These are phyloP conservation scores for Leccinum imitatum DNA, from an alignment of 768 basidiomycete genomes.

Conservation along the genomic window DNA sequence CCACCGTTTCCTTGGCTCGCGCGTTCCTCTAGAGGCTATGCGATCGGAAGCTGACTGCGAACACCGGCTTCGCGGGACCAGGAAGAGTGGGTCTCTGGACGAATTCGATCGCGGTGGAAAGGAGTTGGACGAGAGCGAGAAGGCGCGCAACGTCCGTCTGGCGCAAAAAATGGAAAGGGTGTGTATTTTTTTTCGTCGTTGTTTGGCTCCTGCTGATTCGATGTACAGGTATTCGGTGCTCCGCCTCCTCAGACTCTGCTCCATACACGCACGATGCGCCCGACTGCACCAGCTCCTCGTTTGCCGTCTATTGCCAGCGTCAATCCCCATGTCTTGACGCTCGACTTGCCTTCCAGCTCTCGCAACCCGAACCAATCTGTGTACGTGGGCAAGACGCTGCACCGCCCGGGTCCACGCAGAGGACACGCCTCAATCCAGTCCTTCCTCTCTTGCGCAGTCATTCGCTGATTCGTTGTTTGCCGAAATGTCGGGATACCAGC, in stretches of 20 bases:
- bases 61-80: constrained; percentile 47
- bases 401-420: constrained; percentile 47
- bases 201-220: constrained; percentile 3
- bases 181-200: constrained; percentile 8
- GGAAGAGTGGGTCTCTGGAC: constrained; percentile 44
- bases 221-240: constrained; percentile 70
- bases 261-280: constrained; percentile 57
- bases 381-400: constrained; percentile 45
- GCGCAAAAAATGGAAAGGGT: constrained; percentile 91
- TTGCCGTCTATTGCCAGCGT: constrained; percentile 18
- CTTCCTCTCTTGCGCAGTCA: constrained; percentile 20
- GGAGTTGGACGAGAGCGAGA: constrained; percentile 70
- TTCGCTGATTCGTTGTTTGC: constrained; percentile 22
- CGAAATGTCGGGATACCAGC: constrained; percentile 18
- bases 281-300: constrained; percentile 29
- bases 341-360: constrained; percentile 21
- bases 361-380: constrained; percentile 51
- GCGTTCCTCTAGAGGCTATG: constrained; percentile 69
- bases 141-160: constrained; percentile 74
- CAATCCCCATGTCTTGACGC: constrained; percentile 22
- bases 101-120: constrained; percentile 64
- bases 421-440: constrained; percentile 17
- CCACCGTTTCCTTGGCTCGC: constrained; percentile 81
- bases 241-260: constrained; percentile 80
- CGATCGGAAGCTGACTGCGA: constrained; percentile 32